Base-by-base conservation (phyloP, 257 asterid species). In the Ajuga chamaepitys region DNA sequence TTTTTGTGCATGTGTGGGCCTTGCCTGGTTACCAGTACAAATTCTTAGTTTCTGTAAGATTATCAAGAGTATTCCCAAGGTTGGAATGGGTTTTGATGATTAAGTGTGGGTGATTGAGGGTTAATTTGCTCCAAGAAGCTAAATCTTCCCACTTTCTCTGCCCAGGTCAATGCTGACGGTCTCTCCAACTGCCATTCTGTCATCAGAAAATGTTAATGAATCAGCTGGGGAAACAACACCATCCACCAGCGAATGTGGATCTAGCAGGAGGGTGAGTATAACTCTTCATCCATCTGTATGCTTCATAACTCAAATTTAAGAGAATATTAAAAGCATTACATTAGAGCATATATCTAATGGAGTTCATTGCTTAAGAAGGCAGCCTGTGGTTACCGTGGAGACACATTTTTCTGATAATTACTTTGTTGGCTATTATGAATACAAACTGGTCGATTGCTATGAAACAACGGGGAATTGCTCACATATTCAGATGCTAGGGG, bases 211-310 rank as follows among this genome's bases (percentile, higher is more conserved):
- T 78, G 80, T 67, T 57, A 81, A 71, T 51, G 90, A 79, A 66
- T 51, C 82, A 56, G 76, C 54, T 28, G 81, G 79, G 60, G 94
- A 82, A 74, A 54, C 82, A 38, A 78, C 87, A 11, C 76, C 92
- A 41, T 80, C 87, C 62, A 71, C 81, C 70, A 87, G 93, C 75
- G 98, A 85, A 71, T 86, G 84, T 67, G 96, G 84, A 67, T 79
- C 92, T 45, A 82, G 88, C 78, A 63, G 65, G 60, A 81, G 83
- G 88, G 96, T 92, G 44, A 77, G 87, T 78, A 5, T 64, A 41
- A 50, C 62, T 56, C 16, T 66, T 63, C 54, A 25, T 57, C 65
- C 58, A 7, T 67, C 13, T 51, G 25, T 50, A 56, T 57, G 45
- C 44, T 50, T 26, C 28, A 13, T 25, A 21, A 30, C 18, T 50